phyloP scores from a whole-genome alignment of 1,284 basidiomycete genomes.

The Fomitiporia mediterranea region DNA sequence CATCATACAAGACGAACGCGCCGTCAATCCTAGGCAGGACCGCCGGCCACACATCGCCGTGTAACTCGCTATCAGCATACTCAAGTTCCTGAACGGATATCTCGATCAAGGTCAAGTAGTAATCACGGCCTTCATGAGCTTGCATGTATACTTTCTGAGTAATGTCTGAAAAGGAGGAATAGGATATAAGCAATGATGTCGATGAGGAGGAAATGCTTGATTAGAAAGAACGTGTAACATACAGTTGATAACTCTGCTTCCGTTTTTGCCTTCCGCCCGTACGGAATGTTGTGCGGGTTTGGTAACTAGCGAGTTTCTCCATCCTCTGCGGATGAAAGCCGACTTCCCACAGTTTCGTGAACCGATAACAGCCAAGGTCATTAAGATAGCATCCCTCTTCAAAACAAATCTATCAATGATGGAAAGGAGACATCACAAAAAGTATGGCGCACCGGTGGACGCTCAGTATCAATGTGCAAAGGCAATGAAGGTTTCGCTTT shows the following conservation, averaged over 20 bases:
- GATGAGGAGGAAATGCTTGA: not conserved
- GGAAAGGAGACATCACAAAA: not conserved
- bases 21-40: slow-evolving; percentile 60
- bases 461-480: slow-evolving; percentile 13
- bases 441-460: slow-evolving; percentile 7
- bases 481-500: slow-evolving; percentile 8
- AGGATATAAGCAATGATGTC: not conserved
- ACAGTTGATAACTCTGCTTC: slow-evolving; percentile 16
- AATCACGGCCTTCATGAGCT: slow-evolving; percentile 15
- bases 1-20: slow-evolving; percentile 74
- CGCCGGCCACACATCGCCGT: slow-evolving; percentile 33
- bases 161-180: slow-evolving; percentile 1
- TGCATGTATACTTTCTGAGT: slow-evolving; percentile 16
- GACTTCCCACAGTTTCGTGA: slow-evolving; percentile 68
- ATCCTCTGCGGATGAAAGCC: slow-evolving; percentile 60
- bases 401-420: not conserved
- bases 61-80: slow-evolving; percentile 10
- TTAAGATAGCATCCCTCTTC: slow-evolving; percentile 17
- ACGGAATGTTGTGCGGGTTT: slow-evolving; percentile 33
- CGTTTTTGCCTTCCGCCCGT: slow-evolving; percentile 1
- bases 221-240: not conserved
- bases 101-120: slow-evolving; percentile 17
- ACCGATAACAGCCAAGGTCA: slow-evolving; percentile 64
- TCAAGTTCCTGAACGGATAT: slow-evolving; percentile 13
- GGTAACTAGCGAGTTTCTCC: slow-evolving; percentile 50